A percentile compares a stretch with the other conserved stretches of the same genome.
Evolutionary conservation across 768 basidiomycete genomes (phyloP).

Genomic region (Trametes meyenii): DNA sequence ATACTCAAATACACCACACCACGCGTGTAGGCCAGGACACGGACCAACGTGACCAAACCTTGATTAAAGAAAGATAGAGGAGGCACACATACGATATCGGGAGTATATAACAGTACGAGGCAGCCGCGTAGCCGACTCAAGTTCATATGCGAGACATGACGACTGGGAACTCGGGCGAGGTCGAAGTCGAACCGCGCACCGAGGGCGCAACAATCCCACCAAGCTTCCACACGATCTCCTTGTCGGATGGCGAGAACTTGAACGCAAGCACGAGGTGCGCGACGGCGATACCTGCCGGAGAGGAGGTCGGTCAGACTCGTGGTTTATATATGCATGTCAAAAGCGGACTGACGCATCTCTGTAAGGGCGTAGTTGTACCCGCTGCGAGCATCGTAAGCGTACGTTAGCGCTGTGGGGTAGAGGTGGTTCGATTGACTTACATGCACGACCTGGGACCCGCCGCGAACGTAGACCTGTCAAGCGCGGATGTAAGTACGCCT

Average conservation of each 20-base stretch:
- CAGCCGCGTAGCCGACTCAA: too few relatives aligned
- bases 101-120: too few relatives aligned
- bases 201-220: conserved; percentile 14
- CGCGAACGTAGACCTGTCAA: conserved; percentile 8
- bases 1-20: too few relatives aligned
- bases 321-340: not conserved
- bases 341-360: conserved; percentile 4
- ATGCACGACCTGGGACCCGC: conserved; percentile 10
- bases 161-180: conserved; percentile 9
- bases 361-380: conserved; percentile 12
- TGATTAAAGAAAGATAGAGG: too few relatives aligned
- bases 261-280: conserved; percentile 7
- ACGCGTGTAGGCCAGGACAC: too few relatives aligned
- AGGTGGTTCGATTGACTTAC: not conserved
- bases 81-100: not conserved
- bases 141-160: not conserved
- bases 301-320: not conserved
- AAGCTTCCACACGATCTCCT: conserved; percentile 17
- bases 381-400: not conserved
- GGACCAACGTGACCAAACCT: too few relatives aligned
- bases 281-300: conserved; percentile 6
- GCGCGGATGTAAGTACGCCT: not conserved
- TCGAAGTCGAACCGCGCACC: not conserved
- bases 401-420: too few relatives aligned
- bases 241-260: conserved; percentile 6